Evolutionary conservation across 1,284 basidiomycete genomes (phyloP).

Genomic region (Sporisorium reilianum): DNA sequence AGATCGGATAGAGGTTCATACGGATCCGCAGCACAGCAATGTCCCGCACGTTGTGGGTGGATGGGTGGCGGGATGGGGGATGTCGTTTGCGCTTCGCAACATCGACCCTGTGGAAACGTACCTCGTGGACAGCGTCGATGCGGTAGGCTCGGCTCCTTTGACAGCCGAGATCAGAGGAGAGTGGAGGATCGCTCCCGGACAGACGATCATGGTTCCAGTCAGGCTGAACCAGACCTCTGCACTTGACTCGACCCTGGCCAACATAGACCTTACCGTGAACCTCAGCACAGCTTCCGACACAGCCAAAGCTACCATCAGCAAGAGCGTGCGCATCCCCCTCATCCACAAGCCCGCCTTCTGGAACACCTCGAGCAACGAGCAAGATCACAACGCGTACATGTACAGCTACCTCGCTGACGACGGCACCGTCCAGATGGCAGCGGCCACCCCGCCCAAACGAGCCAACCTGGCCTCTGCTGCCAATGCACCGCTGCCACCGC

Average conservation of each 20-base stretch:
- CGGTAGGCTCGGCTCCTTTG: neutral
- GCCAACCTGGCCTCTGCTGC: neutral
- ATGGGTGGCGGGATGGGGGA: conserved; percentile 39
- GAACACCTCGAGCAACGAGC: conserved; percentile 16
- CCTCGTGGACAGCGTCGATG: conserved; percentile 5
- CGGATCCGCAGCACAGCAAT: conserved; percentile 36
- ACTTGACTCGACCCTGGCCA: neutral
- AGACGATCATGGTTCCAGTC: conserved; percentile 17
- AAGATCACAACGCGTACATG: conserved; percentile 27
- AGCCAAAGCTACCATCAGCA: conserved; percentile 1
- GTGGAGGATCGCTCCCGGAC: conserved; percentile 9
- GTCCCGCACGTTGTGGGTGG: conserved; percentile 48
- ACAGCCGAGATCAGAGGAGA: conserved; percentile 6
- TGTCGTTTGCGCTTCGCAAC: conserved; percentile 45
- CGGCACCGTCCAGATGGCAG: conserved; percentile 15
- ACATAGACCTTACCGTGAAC: neutral
- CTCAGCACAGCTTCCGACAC: neutral
- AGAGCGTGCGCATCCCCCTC: conserved; percentile 12
- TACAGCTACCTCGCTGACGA: conserved; percentile 35
- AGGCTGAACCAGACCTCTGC: conserved; percentile 9
- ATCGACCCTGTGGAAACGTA: neutral
- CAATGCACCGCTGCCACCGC: conserved; percentile 63
- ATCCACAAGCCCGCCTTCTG: conserved; percentile 28
- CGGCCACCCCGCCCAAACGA: conserved; percentile 49
- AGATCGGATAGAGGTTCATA: conserved; percentile 12